These are phyloP conservation scores for Moricandia moricandioides DNA, from an alignment of 345 rosid genomes.

Conservation along the genomic window DNA sequence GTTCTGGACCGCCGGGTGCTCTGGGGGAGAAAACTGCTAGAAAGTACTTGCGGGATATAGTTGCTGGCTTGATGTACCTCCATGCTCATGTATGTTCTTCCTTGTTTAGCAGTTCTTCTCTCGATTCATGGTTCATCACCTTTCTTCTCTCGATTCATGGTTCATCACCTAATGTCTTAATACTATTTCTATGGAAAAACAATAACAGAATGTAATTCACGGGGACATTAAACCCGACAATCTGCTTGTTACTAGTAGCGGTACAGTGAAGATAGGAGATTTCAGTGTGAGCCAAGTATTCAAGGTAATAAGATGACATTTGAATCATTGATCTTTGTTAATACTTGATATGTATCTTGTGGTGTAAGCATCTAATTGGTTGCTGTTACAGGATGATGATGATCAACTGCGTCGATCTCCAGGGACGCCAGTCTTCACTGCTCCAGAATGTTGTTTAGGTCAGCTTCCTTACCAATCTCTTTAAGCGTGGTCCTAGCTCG, in stretches of 20 bases:
- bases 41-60: constrained; percentile 80
- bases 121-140: background rate
- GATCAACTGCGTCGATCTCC: constrained; percentile 98
- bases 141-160: background rate
- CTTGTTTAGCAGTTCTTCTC: background rate
- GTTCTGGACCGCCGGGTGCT: constrained; percentile 58
- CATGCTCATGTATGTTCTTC: constrained; percentile 78
- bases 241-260: constrained; percentile 68
- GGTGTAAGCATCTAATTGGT: constrained; percentile 11
- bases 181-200: constrained; percentile 9
- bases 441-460: constrained; percentile 99
- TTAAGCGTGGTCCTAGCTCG: background rate
- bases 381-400: constrained; percentile 66
- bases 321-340: background rate
- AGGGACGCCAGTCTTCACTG: constrained; percentile 99
- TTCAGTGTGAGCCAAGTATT: constrained; percentile 94
- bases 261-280: constrained; percentile 92
- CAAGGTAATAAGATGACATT: background rate
- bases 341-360: background rate
- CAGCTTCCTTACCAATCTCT: constrained; percentile 16
- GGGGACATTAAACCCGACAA: constrained; percentile 99
- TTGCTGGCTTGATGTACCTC: constrained; percentile 88
- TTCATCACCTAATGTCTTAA: constrained; percentile 4
- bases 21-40: constrained; percentile 77
- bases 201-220: constrained; percentile 79